Conservation (phyloP, 2,329 filamentous ascomycete species). For the Calonectria pauciramosa region DNA sequence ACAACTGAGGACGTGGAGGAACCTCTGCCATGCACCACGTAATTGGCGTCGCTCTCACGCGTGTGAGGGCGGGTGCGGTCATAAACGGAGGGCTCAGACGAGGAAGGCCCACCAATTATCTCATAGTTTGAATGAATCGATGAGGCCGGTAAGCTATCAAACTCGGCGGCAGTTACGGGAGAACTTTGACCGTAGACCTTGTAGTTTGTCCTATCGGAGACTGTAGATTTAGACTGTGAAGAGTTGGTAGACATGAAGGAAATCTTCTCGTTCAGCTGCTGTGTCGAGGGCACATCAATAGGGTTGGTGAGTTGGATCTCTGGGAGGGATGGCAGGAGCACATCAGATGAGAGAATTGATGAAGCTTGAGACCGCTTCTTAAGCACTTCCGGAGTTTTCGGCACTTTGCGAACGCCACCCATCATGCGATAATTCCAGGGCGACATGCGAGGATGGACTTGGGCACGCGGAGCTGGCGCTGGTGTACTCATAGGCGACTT, state of each 20-base stretch:
- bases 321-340: slow-evolving; percentile 48
- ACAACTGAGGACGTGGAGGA: slow-evolving; percentile 56
- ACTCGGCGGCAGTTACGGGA: slow-evolving; percentile 47
- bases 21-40: slow-evolving; percentile 63
- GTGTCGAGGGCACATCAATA: slow-evolving; percentile 34
- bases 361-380: slow-evolving; percentile 50
- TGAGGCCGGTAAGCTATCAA: slow-evolving; percentile 57
- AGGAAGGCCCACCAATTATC: slow-evolving; percentile 65
- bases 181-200: slow-evolving; percentile 66
- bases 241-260: slow-evolving; percentile 46
- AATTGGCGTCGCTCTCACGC: slow-evolving; percentile 63
- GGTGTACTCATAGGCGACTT: slow-evolving; percentile 37
- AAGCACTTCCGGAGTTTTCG: slow-evolving; percentile 49
- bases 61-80: slow-evolving; percentile 52
- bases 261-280: slow-evolving; percentile 38
- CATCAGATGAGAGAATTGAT: slow-evolving; percentile 43
- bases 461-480: slow-evolving; percentile 26
- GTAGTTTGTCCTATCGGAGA: slow-evolving; percentile 68
- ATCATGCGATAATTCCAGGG: slow-evolving; percentile 69
- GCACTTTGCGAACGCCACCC: slow-evolving; percentile 68
- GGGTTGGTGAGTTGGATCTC: slow-evolving; percentile 42
- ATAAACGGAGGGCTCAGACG: slow-evolving; percentile 55
- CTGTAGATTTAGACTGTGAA: slow-evolving; percentile 56
- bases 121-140: slow-evolving; percentile 65
- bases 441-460: slow-evolving; percentile 46